Percentiles rank a stretch among this genome's conserved stretches.
Conservation (phyloP, 495 filamentous ascomycete genomes). For the Daldinia concentrica region DNA sequence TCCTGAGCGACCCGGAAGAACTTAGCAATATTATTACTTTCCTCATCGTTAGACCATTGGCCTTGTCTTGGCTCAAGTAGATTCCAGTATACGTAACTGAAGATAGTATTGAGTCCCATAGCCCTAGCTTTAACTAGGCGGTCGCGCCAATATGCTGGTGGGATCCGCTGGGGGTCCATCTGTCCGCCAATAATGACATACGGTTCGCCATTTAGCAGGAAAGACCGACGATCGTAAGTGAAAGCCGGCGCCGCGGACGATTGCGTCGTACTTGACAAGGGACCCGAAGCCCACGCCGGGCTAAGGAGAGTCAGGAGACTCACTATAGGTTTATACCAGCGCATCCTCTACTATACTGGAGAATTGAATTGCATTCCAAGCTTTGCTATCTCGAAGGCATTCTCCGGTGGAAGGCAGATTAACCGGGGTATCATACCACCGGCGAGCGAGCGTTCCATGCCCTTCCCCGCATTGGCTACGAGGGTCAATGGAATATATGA, state of each 20-base stretch:
- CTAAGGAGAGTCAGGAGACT: not conserved
- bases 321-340: constrained; percentile 7
- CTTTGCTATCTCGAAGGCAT: not conserved
- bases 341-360: constrained; percentile 14
- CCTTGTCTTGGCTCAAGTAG: constrained; percentile 52
- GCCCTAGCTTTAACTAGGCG: constrained; percentile 52
- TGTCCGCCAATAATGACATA: constrained; percentile 60
- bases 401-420: not conserved
- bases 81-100: constrained; percentile 61
- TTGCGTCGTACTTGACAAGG: constrained; percentile 13
- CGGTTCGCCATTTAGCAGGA: constrained; percentile 54
- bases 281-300: constrained; percentile 15
- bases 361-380: not conserved
- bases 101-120: constrained; percentile 61
- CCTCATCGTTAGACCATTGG: constrained; percentile 43
- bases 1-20: constrained; percentile 57
- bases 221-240: constrained; percentile 47
- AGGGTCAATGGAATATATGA: not conserved
- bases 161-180: constrained; percentile 61
- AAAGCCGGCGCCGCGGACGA: constrained; percentile 39
- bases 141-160: constrained; percentile 53
- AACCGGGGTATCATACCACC: constrained; percentile 7
- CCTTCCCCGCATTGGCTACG: constrained; percentile 33
- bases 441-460: not conserved
- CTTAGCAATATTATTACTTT: constrained; percentile 52